phyloP scores from a whole-genome alignment of 352 stramenopile species.

The Globisporangium echinulatum region DNA sequence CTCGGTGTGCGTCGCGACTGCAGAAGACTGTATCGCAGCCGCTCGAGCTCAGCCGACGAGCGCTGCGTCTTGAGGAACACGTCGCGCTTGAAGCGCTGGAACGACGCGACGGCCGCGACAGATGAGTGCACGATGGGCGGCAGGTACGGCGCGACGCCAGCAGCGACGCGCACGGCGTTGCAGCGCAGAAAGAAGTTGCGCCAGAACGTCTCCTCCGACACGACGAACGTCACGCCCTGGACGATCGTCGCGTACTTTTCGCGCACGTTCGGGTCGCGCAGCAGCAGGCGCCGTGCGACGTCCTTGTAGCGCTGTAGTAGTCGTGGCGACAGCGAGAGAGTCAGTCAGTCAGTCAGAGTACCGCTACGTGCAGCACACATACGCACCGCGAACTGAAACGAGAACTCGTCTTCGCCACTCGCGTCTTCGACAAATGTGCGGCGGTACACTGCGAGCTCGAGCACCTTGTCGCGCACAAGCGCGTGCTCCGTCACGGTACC shows the following conservation, averaged over 20 bases:
- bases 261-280: slow-evolving; percentile 51
- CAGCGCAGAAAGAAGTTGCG: slow-evolving; percentile 70
- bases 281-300: slow-evolving; percentile 39
- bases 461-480: slow-evolving; percentile 38
- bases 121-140: slow-evolving; percentile 30
- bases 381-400: slow-evolving; percentile 41
- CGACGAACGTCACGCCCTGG: slow-evolving; percentile 22
- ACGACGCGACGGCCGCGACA: slow-evolving; percentile 24
- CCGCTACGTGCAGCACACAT: not conserved
- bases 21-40: slow-evolving; percentile 28
- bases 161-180: slow-evolving; percentile 38
- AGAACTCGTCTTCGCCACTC: slow-evolving; percentile 51
- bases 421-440: slow-evolving; percentile 56
- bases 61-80: slow-evolving; percentile 39
- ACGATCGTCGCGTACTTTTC: slow-evolving; percentile 51
- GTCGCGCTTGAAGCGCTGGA: slow-evolving; percentile 46
- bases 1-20: slow-evolving; percentile 14
- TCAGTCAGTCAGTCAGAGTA: too few species aligned
- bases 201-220: slow-evolving; percentile 57
- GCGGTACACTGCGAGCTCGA: slow-evolving; percentile 57
- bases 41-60: slow-evolving; percentile 24
- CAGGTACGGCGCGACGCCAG: slow-evolving; percentile 40
- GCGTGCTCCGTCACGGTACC: slow-evolving; percentile 30
- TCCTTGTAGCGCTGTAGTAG: slow-evolving; percentile 28
- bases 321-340: too few species aligned